A percentile compares a stretch with the other conserved stretches of the same genome.
Conservation (phyloP, 1,284 basidiomycete genomes). For the Ceratobasidium sp. region DNA sequence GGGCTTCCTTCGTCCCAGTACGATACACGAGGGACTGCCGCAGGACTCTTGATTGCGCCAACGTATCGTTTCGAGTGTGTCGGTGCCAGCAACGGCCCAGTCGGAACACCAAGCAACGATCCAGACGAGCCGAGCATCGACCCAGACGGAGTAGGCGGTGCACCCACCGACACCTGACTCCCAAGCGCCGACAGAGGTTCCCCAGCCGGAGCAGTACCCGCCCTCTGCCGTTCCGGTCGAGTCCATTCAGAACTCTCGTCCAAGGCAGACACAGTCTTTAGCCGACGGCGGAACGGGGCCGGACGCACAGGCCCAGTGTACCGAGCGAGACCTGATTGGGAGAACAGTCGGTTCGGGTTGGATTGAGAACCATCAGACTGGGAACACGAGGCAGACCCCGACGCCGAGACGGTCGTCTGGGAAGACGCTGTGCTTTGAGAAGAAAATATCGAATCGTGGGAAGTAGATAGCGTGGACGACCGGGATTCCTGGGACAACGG, state of each 20-base stretch:
- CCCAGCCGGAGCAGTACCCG: background rate
- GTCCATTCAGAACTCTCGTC: background rate
- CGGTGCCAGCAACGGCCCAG: no score
- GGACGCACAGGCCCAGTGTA: constrained; percentile 1
- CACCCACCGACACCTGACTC: constrained; percentile 5
- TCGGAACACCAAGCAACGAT: background rate
- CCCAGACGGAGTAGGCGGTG: background rate
- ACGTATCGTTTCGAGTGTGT: background rate
- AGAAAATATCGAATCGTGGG: constrained; percentile 33
- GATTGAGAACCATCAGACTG: background rate
- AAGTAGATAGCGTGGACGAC: background rate
- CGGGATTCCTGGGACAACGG: background rate
- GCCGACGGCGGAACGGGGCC: background rate
- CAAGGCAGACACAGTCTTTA: background rate
- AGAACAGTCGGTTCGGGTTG: no score
- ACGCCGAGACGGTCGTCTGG: background rate
- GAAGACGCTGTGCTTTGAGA: constrained; percentile 11
- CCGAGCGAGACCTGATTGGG: no score
- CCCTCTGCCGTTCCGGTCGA: background rate
- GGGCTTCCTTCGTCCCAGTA: constrained; percentile 14
- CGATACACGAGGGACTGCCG: background rate
- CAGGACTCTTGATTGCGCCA: background rate
- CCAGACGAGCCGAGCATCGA: background rate
- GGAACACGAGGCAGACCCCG: background rate
- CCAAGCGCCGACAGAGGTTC: constrained; percentile 4